Evolutionary conservation across 2,329 filamentous ascomycete genomes (phyloP), one percentile per base, ranked within the genome.

Genomic region (Cyphellophora europaea): DNA sequence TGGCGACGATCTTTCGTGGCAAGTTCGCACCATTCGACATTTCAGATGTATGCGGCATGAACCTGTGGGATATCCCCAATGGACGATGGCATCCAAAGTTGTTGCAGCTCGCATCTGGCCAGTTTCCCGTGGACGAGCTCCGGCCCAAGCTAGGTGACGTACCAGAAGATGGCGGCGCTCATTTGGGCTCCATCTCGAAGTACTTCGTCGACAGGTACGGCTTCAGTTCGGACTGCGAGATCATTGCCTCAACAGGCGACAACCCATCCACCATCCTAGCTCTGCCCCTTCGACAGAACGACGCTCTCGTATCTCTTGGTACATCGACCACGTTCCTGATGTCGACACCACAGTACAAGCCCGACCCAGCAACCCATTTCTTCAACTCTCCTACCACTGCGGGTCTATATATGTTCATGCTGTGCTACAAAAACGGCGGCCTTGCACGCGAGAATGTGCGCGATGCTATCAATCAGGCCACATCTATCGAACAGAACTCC

Each of bases 371-470:
- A 5, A 94, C 94, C 54, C 91, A 98, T 66, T 94, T 96, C 69
- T 93, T 96, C 74, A 94, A 95, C 66, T 88, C 96, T 60, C 91
- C 91, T 2, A 91, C 87, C 29, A 93, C 86, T 1, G 66, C 79
- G 0, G 86, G 83, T 1, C 74, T 95, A 41, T 95, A 93, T 72
- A 96, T 98, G 91, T 96, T 98, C 63, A 98, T 98, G 91, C 77
- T 98, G 21, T 98, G 91, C 71, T 98, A 96, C 69, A 96, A 96
- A 64, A 98, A 98, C 62, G 91, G 91, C 48, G 87, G 87, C 2
- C 76, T 96, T 1, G 89, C 91, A 2, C 82, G 91, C 29, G 91
- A 98, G 57, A 79, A 83, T 51, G 76, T 96, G 43, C 82, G 91
- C 36, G 86, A 98, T 54, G 70, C 74, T 0, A 74, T 96, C 34